A percentile compares a stretch with the other conserved stretches of the same genome.
phyloP scores from a whole-genome alignment of 352 stramenopile genomes.

The Globisporangium yorkense region DNA sequence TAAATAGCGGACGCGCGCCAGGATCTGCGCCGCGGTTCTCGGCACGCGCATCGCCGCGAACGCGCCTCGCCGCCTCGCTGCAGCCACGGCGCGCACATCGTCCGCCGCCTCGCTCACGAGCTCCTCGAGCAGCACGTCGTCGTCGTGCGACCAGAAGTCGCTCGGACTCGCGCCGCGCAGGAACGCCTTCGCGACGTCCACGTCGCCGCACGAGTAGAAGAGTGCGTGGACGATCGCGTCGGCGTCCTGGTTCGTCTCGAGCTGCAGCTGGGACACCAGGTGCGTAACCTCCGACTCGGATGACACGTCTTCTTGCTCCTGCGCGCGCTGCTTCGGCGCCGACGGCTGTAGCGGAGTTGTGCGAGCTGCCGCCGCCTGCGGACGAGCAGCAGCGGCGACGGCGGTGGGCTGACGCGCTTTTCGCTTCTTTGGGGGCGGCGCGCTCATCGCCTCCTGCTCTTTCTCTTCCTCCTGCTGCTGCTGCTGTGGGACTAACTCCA shows the following conservation, averaged over 20 bases:
- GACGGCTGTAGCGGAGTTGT: background rate
- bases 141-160: constrained; percentile 39
- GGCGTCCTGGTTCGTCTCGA: constrained; percentile 24
- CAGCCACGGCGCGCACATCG: constrained; percentile 12
- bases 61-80: constrained; percentile 21
- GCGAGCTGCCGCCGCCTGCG: background rate
- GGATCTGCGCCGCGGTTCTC: constrained; percentile 33
- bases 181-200: constrained; percentile 23
- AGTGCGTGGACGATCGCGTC: constrained; percentile 29
- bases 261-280: constrained; percentile 25
- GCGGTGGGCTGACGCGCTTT: constrained; percentile 1
- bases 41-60: constrained; percentile 35
- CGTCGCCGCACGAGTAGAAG: constrained; percentile 34
- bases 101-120: constrained; percentile 6
- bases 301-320: constrained; percentile 2
- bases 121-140: constrained; percentile 43
- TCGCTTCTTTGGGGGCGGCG: constrained; percentile 4
- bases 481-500: background rate
- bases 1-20: constrained; percentile 51
- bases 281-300: constrained; percentile 22
- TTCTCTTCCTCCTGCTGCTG: background rate
- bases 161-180: constrained; percentile 23
- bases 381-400: background rate
- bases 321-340: background rate
- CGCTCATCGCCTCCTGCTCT: background rate